Conservation (phyloP, 73 alveolate genomes). For the Uronychia setigera region DNA sequence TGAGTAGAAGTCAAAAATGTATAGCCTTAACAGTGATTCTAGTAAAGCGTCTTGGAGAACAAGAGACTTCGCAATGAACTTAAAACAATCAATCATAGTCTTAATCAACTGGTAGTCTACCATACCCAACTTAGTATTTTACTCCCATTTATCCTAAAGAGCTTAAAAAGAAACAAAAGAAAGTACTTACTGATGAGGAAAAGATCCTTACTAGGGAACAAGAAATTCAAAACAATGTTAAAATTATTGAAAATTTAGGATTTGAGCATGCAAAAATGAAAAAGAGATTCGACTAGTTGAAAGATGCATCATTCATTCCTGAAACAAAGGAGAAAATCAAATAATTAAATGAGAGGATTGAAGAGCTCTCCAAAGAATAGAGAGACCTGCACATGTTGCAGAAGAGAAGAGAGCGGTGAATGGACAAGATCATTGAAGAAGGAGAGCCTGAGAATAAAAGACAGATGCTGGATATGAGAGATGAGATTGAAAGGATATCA, state of each 20-base stretch:
- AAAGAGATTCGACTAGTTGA: background rate
- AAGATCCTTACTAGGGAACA: background rate
- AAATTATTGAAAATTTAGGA: too few relatives aligned
- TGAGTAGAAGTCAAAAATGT: background rate
- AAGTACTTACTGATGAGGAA: background rate
- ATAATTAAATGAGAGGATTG: background rate
- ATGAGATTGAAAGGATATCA: background rate
- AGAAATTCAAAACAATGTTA: background rate
- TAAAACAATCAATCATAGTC: background rate
- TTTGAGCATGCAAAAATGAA: background rate
- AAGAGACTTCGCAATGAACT: background rate
- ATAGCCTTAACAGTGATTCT: background rate
- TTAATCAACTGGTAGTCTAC: background rate
- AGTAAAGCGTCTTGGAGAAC: background rate
- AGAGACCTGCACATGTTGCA: background rate
- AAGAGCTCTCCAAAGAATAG: background rate
- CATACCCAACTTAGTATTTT: background rate
- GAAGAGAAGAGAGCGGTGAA: background rate
- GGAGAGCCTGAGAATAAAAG: background rate
- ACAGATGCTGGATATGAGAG: background rate
- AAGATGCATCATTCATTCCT: background rate
- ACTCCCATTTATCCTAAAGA: background rate
- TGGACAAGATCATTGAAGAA: background rate
- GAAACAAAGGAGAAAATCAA: background rate
- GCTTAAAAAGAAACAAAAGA: background rate